Base-by-base conservation (phyloP, 139 green algal species). In the Tetradesmus lagerheimii region DNA sequence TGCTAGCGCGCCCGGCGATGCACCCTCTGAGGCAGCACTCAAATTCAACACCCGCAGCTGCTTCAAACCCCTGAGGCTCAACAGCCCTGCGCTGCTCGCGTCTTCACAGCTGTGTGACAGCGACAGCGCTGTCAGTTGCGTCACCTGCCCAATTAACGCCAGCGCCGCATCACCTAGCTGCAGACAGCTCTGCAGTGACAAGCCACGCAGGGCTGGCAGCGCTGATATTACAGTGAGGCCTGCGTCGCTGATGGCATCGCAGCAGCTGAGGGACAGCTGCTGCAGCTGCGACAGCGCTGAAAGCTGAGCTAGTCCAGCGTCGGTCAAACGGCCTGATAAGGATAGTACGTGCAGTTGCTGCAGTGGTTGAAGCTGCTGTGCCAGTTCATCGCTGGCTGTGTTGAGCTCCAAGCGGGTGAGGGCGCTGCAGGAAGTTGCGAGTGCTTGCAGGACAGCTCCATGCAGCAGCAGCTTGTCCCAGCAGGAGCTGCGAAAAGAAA, bases 241-340 rank as follows among this genome's bases (percentile, higher is more conserved):
- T 2, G 6, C 25, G 27, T 87, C 81, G 16, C 50, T 87, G 81
- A 87, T 77, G 50, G 53, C 34, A 9, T 87, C 81, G 38, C 81
- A 87, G 81, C 53, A 87, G 81, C 81, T 87, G 50, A 87, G 81
- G 18, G 34, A 78, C 9, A 87, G 53, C 31, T 87, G 81, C 81
- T 87, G 53, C 34, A 87, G 37, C 12, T 38, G 34, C 15, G 67
- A 27, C 53, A 87, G 53, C 6, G 34, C 37, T 38, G 81, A 76
- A 5, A 87, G 50, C 50, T 78, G 81, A 14, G 37, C 50, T 34
- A 53, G 18, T 12, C 81, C 50, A 18, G 4, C 3, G 34, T 87
- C 81, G 35, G 53, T 53, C 1, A 78, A 6, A 29, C 81, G 50
- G 50, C 80, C 80, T n/a, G 80, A 71, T 9, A 71, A 15, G 0